Conservation (phyloP, 345 rosid genomes). For the Ceriops zippeliana region DNA sequence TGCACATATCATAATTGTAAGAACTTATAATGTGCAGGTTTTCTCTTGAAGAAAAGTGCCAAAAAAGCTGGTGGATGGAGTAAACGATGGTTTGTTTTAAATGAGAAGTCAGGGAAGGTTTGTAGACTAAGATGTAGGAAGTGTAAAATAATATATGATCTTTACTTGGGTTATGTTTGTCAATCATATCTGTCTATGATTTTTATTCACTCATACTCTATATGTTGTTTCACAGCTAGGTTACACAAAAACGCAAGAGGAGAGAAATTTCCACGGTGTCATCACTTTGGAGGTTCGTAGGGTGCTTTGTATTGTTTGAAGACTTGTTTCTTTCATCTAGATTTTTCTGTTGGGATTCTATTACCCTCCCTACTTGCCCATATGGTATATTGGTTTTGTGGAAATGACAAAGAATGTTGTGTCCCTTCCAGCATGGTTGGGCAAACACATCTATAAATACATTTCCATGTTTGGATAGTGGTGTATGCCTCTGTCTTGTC, state of each 20-base stretch:
- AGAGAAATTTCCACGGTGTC: background rate
- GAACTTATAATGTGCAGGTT: background rate
- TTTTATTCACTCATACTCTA: no score
- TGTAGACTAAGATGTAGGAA: background rate
- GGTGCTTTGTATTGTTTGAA: background rate
- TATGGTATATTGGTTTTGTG: no score
- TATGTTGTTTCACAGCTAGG: background rate
- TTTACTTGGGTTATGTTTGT: background rate
- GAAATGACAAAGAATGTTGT: no score
- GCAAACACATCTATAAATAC: background rate
- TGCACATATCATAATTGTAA: background rate
- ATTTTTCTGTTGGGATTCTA: no score
- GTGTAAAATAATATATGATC: background rate
- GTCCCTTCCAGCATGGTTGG: no score
- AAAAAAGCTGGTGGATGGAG: slow-evolving; percentile 1
- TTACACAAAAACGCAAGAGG: background rate
- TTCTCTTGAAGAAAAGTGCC: background rate
- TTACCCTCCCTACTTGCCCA: no score
- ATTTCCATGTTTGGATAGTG: background rate
- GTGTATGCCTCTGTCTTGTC: background rate
- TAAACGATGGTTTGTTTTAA: slow-evolving; percentile 1
- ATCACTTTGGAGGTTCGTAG: background rate
- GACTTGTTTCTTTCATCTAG: no score
- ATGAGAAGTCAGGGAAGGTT: background rate
- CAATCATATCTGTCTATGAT: background rate